A percentile compares a stretch with the other conserved stretches of the same genome.
Conservation (phyloP, 2,329 filamentous ascomycete genomes). For the Paramyrothecium roridum region DNA sequence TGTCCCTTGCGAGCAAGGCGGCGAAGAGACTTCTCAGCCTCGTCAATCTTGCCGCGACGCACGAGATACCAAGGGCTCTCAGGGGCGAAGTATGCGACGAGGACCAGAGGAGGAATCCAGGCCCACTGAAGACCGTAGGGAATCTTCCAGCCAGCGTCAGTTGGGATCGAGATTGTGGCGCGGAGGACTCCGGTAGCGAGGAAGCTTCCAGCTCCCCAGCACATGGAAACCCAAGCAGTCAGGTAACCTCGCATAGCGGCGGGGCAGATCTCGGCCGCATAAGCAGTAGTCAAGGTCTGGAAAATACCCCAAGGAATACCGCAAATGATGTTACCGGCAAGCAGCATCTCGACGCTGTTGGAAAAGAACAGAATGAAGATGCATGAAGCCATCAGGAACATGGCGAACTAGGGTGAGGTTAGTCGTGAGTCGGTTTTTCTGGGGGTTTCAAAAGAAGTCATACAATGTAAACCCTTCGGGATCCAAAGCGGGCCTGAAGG, state of each 20-base stretch:
- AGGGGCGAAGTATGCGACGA: constrained; percentile 32
- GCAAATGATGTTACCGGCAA: constrained; percentile 36
- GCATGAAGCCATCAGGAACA: constrained; percentile 31
- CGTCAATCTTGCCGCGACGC: constrained; percentile 23
- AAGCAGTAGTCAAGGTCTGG: constrained; percentile 36
- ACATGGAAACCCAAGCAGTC: constrained; percentile 38
- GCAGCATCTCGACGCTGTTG: constrained; percentile 26
- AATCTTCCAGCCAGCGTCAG: constrained; percentile 19
- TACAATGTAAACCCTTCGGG: constrained; percentile 38
- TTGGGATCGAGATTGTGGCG: constrained; percentile 12
- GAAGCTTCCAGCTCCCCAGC: constrained; percentile 37
- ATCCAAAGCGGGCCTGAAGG: constrained; percentile 37
- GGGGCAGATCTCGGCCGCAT: constrained; percentile 36
- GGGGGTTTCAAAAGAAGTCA: no score
- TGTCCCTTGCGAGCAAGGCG: constrained; percentile 25
- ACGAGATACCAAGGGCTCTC: constrained; percentile 41
- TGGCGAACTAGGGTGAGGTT: constrained; percentile 11
- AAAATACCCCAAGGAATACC: constrained; percentile 19
- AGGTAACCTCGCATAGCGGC: constrained; percentile 32
- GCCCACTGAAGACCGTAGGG: constrained; percentile 43
- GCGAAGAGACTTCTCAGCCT: constrained; percentile 24
- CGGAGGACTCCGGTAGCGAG: constrained; percentile 33
- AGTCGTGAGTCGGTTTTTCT: no score
- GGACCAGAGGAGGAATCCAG: constrained; percentile 33
- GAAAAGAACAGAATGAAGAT: constrained; percentile 42